Evolutionary conservation across 1,139 yeast genomes (phyloP).

Genomic region (Yamadazyma spencermartinsiae): DNA sequence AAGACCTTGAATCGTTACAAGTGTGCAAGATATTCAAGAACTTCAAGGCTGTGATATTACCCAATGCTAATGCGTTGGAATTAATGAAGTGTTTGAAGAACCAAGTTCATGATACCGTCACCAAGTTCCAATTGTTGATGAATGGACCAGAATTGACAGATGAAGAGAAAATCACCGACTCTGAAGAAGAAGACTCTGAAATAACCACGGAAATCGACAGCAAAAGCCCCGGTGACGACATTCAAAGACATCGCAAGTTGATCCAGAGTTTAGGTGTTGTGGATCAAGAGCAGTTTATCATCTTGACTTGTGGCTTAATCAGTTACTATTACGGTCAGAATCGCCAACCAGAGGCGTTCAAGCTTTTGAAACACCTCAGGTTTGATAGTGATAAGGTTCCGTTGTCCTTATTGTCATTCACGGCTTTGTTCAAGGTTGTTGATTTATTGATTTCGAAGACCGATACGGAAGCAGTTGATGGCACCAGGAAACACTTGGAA

Average conservation of each 20-base stretch:
- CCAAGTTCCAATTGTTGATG: slow-evolving; percentile 20
- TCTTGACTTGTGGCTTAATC: slow-evolving; percentile 30
- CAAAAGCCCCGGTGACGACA: neutral
- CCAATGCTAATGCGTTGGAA: slow-evolving; percentile 22
- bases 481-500: neutral
- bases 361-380: slow-evolving; percentile 29
- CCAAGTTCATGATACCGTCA: slow-evolving; percentile 21
- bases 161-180: slow-evolving; percentile 24
- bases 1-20: too few relatives aligned
- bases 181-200: slow-evolving; percentile 8
- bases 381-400: slow-evolving; percentile 15
- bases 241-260: slow-evolving; percentile 13
- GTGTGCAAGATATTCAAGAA: slow-evolving; percentile 26
- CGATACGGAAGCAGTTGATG: slow-evolving; percentile 7
- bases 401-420: slow-evolving; percentile 33
- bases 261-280: slow-evolving; percentile 35
- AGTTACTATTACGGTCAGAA: slow-evolving; percentile 24
- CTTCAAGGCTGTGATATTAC: slow-evolving; percentile 32
- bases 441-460: slow-evolving; percentile 23
- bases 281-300: slow-evolving; percentile 35
- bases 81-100: slow-evolving; percentile 23
- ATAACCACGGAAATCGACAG: slow-evolving; percentile 1
- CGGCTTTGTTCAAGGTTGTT: slow-evolving; percentile 31
- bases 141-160: slow-evolving; percentile 35
- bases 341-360: slow-evolving; percentile 19